A percentile compares a stretch with the other conserved stretches of the same genome.
Conservation (phyloP, 2,329 filamentous ascomycete genomes). For the Coniochaeta hoffmannii region DNA sequence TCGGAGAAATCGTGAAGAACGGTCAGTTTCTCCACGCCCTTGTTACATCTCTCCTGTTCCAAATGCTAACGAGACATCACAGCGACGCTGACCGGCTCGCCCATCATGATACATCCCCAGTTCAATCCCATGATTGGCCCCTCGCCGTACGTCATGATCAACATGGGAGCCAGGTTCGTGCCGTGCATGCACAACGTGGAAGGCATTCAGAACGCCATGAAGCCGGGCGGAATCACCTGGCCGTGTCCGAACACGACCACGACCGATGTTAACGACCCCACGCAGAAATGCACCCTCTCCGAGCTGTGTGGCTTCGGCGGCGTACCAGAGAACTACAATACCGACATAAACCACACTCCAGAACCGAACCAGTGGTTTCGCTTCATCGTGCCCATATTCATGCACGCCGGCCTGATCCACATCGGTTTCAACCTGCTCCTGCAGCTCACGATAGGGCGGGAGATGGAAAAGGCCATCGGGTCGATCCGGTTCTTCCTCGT, state of each 20-base stretch:
- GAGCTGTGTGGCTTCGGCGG: slow-evolving; percentile 79
- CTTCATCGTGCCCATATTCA: slow-evolving; percentile 91
- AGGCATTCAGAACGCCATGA: slow-evolving; percentile 46
- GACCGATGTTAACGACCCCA: slow-evolving; percentile 35
- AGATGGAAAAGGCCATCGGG: slow-evolving; percentile 89
- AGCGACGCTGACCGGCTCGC: slow-evolving; percentile 70
- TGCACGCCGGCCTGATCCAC: slow-evolving; percentile 89
- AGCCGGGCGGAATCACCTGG: slow-evolving; percentile 46
- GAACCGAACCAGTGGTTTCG: slow-evolving; percentile 93
- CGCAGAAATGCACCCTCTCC: slow-evolving; percentile 62
- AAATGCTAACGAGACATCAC: neutral
- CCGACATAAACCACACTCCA: slow-evolving; percentile 39
- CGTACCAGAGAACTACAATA: slow-evolving; percentile 57
- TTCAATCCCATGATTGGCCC: slow-evolving; percentile 99
- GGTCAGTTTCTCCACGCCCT: slow-evolving; percentile 45
- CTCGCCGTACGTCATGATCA: slow-evolving; percentile 82
- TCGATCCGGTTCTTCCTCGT: slow-evolving; percentile 82
- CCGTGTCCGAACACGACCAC: slow-evolving; percentile 77
- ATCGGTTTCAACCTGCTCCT: slow-evolving; percentile 93
- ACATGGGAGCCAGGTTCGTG: slow-evolving; percentile 89
- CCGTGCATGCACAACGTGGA: slow-evolving; percentile 89
- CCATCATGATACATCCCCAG: slow-evolving; percentile 70
- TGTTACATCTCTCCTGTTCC: neutral
- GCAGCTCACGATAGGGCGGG: slow-evolving; percentile 80
- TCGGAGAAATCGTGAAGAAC: slow-evolving; percentile 79